These are phyloP conservation scores for Camellia oleifera DNA, from an alignment of 179 eudicot species.

Conservation along the genomic window DNA sequence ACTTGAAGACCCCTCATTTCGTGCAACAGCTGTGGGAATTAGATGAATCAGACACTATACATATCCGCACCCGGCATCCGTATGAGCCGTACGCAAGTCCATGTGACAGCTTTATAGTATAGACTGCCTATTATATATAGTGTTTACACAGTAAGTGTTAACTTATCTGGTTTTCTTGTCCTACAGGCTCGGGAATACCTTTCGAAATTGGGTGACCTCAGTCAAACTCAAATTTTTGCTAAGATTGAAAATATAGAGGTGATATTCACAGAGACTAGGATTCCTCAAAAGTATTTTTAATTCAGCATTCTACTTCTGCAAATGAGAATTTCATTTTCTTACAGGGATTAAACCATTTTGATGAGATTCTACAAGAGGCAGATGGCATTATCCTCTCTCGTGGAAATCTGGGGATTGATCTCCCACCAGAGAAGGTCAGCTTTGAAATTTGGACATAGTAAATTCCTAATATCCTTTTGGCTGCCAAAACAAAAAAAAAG, in stretches of 20 bases:
- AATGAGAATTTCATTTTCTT: not conserved
- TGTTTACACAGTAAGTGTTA: not conserved
- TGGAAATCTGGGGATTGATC: slow-evolving; percentile 79
- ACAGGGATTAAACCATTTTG: slow-evolving; percentile 70
- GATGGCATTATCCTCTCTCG: slow-evolving; percentile 80
- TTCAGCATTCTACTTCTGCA: not conserved
- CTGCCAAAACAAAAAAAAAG: not conserved
- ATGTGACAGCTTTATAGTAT: too few species aligned
- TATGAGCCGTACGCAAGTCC: too few species aligned
- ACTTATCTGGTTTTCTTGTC: slow-evolving; percentile 3
- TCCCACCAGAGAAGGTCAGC: slow-evolving; percentile 76
- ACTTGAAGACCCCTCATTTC: too few species aligned
- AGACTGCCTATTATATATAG: not conserved
- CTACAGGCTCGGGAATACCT: slow-evolving; percentile 49
- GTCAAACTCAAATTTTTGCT: slow-evolving; percentile 73
- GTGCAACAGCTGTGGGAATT: too few species aligned
- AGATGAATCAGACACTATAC: too few species aligned
- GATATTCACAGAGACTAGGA: slow-evolving; percentile 5
- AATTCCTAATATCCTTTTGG: not conserved
- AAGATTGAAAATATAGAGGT: slow-evolving; percentile 83
- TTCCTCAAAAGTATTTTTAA: not conserved
- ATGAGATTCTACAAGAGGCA: slow-evolving; percentile 79
- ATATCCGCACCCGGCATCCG: too few species aligned
- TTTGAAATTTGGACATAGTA: slow-evolving; percentile 2
- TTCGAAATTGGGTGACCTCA: slow-evolving; percentile 66